Percentiles rank a stretch among this genome's conserved stretches.
Conservation (phyloP, 805 yeast genomes). For the Yarrowia osloensis region DNA sequence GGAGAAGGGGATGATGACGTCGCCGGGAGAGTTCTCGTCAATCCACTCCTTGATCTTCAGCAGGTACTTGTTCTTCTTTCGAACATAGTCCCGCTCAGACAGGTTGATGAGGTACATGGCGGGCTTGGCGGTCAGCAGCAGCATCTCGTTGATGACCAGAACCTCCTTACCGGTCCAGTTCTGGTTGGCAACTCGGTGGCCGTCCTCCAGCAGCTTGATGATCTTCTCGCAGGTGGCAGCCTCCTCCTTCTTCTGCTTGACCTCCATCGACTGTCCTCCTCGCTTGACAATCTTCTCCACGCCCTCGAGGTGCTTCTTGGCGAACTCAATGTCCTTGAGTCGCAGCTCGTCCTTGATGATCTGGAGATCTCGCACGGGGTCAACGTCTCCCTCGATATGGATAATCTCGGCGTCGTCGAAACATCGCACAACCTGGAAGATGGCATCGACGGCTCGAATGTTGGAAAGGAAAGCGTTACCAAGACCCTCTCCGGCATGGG, state of each 20-base stretch:
- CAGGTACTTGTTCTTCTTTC: conserved; percentile 86
- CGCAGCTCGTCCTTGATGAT: conserved; percentile 90
- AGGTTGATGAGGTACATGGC: conserved; percentile 88
- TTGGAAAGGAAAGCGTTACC: conserved; percentile 97
- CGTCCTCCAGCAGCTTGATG: conserved; percentile 74
- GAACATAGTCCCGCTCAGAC: conserved; percentile 82
- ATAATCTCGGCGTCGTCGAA: conserved; percentile 97
- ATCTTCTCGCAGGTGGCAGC: conserved; percentile 71
- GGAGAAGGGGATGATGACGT: conserved; percentile 86
- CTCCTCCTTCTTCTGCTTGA: conserved; percentile 85
- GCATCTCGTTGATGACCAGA: conserved; percentile 82
- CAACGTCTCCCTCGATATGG: conserved; percentile 95
- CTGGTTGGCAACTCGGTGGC: conserved; percentile 84
- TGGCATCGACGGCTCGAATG: conserved; percentile 96
- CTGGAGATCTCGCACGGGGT: conserved; percentile 92
- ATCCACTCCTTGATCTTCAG: conserved; percentile 87
- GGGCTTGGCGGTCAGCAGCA: conserved; percentile 91
- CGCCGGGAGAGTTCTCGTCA: conserved; percentile 82
- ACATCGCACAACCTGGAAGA: conserved; percentile 96
- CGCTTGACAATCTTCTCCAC: conserved; percentile 77
- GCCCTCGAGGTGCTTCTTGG: conserved; percentile 77
- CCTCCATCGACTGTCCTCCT: conserved; percentile 88
- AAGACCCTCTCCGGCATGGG: conserved; percentile 94
- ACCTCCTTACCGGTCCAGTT: conserved; percentile 90
- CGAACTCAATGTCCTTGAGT: conserved; percentile 94